phyloP scores from a whole-genome alignment of 257 asterid species.

The Fraxinus cuspidata region DNA sequence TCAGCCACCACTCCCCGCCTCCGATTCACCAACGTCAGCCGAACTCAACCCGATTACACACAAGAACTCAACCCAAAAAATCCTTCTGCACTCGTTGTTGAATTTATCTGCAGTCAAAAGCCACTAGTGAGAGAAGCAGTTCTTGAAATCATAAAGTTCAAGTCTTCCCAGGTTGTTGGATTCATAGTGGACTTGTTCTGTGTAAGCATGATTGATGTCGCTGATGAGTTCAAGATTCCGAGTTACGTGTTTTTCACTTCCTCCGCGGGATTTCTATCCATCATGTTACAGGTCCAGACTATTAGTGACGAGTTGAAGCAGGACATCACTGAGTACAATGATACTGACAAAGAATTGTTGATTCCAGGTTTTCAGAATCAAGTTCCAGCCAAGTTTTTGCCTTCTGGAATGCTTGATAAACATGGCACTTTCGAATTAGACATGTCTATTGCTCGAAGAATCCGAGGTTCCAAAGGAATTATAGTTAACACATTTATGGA shows the following conservation, averaged over 20 bases:
- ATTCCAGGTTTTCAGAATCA: constrained; percentile 20
- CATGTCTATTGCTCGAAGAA: background rate
- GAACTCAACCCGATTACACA: background rate
- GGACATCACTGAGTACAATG: constrained; percentile 22
- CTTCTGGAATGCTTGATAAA: constrained; percentile 17
- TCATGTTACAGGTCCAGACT: constrained; percentile 12
- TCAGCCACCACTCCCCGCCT: constrained; percentile 21
- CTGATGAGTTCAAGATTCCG: constrained; percentile 23
- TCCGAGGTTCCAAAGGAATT: constrained; percentile 27
- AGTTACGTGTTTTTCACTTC: constrained; percentile 27
- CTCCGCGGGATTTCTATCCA: constrained; percentile 31
- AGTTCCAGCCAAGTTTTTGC: constrained; percentile 28
- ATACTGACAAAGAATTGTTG: constrained; percentile 18
- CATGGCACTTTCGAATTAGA: background rate
- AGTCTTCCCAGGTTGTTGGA: constrained; percentile 25
- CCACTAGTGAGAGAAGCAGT: constrained; percentile 37
- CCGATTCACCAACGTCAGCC: constrained; percentile 34
- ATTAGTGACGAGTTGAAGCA: constrained; percentile 13
- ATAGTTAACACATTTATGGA: constrained; percentile 33
- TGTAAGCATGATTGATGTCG: constrained; percentile 27
- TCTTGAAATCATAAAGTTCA: background rate
- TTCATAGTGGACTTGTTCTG: constrained; percentile 52
- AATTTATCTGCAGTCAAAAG: constrained; percentile 22
- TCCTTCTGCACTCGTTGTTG: background rate
- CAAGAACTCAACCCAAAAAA: constrained; percentile 2